Base-by-base conservation (phyloP, 2,329 filamentous ascomycete genomes). In the Byssothecium circinans region DNA sequence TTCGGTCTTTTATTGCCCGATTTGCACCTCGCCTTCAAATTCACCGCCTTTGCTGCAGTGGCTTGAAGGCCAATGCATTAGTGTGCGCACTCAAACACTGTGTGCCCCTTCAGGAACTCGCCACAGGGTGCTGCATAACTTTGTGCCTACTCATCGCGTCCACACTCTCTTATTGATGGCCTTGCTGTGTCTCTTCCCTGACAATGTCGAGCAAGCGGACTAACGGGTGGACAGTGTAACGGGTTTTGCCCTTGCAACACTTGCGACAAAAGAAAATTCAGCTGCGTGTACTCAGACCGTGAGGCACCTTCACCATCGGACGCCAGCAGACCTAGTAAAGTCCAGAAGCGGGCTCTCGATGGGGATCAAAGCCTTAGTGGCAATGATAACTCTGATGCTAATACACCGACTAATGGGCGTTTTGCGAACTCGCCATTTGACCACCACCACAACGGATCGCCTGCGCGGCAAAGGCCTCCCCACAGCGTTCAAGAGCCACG, bases 221-320 rank as follows among this genome's bases (percentile, higher is more conserved):
- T 60, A 53, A 63, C 50, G 47, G 12, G 25, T 39, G 6, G 33
- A 39, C 20, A 85, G 82, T 85, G 82, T 67, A 81, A 85, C 67
- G 82, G 81, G 20, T 61, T 75, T 38, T 75, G 72, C 42, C 82
- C 81, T 30, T 86, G 83, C 66, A 76, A 75, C 49, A 81, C 79
- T 19, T 86, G 83, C 67, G 69, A 73, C 36, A 84, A 81, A 69
- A 67, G 70, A 36, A 70, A 70, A 35, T 73, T 73, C 46, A 67
- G 65, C 20, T 73, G 70, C 53, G 61, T 67, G 33, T 73, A 72
- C 46, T 41, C 60, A 22, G 70, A 73, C 30, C 65, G 70, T 42
- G 68, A 71, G 43, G 56, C 64, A 33, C 43, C 57, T 17, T 65
- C 57, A 52, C 70, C 63, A 48, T 68, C 47, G 60, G 67, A 59